A percentile compares a stretch with the other conserved stretches of the same genome.
Evolutionary conservation across 257 asterid genomes (phyloP).

Genomic region (Eustoma russellianum): DNA sequence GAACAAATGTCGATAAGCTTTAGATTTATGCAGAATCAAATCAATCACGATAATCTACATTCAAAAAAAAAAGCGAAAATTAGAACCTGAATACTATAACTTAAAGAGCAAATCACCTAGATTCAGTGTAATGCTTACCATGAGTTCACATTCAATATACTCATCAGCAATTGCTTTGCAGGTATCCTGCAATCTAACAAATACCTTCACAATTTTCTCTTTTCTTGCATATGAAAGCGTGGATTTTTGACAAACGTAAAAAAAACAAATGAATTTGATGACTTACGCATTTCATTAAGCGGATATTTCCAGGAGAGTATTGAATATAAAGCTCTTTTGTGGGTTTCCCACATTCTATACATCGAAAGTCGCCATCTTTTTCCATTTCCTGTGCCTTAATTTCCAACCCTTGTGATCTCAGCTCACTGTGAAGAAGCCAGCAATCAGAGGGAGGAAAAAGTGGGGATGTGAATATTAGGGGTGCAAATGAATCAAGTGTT

Average conservation of each 20-base stretch:
- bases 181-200: slow-evolving; percentile 28
- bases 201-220: too few species aligned
- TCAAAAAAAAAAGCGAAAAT: background rate
- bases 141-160: slow-evolving; percentile 86
- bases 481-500: too few species aligned
- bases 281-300: slow-evolving; percentile 77
- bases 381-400: too few species aligned
- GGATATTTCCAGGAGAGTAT: slow-evolving; percentile 88
- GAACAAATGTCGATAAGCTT: slow-evolving; percentile 79
- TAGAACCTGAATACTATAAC: background rate
- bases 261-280: background rate
- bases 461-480: too few species aligned
- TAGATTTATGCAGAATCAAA: slow-evolving; percentile 83
- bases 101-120: background rate
- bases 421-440: too few species aligned
- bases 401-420: too few species aligned
- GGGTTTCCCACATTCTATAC: slow-evolving; percentile 62
- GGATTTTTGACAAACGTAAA: background rate
- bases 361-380: slow-evolving; percentile 25
- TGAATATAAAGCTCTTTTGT: slow-evolving; percentile 58
- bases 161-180: slow-evolving; percentile 79
- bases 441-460: too few species aligned
- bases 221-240: too few species aligned
- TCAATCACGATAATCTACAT: slow-evolving; percentile 67
- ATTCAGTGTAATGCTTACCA: slow-evolving; percentile 32